These are phyloP conservation scores for Diddensiella caesifluorescens DNA, from an alignment of 805 yeast species.

Conservation along the genomic window DNA sequence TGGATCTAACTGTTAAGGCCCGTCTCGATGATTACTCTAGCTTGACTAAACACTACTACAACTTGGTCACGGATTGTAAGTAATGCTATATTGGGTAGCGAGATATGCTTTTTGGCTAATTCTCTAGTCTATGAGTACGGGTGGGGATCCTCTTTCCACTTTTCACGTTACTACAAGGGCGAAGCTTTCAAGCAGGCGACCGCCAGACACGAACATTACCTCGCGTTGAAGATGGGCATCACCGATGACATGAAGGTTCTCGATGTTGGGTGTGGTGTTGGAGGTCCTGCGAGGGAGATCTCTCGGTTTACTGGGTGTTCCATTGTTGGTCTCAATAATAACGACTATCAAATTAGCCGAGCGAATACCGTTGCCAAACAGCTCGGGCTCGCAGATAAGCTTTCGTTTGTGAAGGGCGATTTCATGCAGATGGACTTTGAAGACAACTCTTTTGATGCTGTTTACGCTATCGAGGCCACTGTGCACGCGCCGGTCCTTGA, in stretches of 20 bases:
- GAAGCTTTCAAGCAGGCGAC: slow-evolving; percentile 92
- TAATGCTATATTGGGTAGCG: slow-evolving; percentile 8
- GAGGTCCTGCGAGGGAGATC: slow-evolving; percentile 98
- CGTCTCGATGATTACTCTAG: slow-evolving; percentile 84
- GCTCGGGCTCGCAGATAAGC: slow-evolving; percentile 61
- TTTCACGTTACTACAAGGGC: slow-evolving; percentile 87
- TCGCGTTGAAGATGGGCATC: slow-evolving; percentile 82
- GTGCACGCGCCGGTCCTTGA: slow-evolving; percentile 95
- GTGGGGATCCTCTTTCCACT: slow-evolving; percentile 98
- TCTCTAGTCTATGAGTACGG: slow-evolving; percentile 90
- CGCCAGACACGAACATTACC: slow-evolving; percentile 90
- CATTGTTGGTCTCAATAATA: slow-evolving; percentile 89
- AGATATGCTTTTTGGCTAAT: slow-evolving; percentile 3
- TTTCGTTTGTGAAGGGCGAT: slow-evolving; percentile 91
- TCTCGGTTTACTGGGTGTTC: slow-evolving; percentile 82
- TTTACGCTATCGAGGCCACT: slow-evolving; percentile 97
- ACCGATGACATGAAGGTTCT: slow-evolving; percentile 77
- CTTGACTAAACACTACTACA: slow-evolving; percentile 91
- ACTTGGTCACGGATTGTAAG: slow-evolving; percentile 81
- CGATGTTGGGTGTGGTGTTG: slow-evolving; percentile 99
- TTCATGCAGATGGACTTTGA: slow-evolving; percentile 98
- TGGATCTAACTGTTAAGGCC: slow-evolving; percentile 17
- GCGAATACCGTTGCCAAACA: slow-evolving; percentile 75
- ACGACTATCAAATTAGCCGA: slow-evolving; percentile 90
- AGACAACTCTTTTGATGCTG: slow-evolving; percentile 87